A percentile compares a stretch with the other conserved stretches of the same genome.
These are phyloP conservation scores for Geotrichum phurueaensis DNA, from an alignment of 1,139 yeast species.

Conservation along the genomic window DNA sequence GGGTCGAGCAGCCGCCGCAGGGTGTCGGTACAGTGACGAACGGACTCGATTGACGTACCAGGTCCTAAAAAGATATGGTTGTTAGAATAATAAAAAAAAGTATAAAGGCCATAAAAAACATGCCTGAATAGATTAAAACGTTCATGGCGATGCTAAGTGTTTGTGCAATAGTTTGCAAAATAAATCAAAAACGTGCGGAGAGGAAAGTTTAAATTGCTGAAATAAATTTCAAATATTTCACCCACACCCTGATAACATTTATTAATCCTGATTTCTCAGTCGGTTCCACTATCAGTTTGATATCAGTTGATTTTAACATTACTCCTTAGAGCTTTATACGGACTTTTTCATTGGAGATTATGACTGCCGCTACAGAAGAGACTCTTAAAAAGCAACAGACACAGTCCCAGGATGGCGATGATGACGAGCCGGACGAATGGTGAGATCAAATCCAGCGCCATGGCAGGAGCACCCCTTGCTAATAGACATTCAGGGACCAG, in stretches of 20 bases:
- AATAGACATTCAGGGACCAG: slow-evolving; percentile 44
- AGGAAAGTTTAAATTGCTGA: neutral
- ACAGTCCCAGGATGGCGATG: slow-evolving; percentile 30
- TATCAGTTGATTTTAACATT: neutral
- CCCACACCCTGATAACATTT: neutral
- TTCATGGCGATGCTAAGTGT: slow-evolving; percentile 47
- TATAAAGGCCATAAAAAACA: slow-evolving; percentile 9
- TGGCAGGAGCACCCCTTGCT: neutral
- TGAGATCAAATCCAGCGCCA: slow-evolving; percentile 17
- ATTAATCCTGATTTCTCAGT: neutral
- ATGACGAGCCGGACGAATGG: slow-evolving; percentile 60
- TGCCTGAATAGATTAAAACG: slow-evolving; percentile 66
- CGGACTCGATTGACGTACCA: slow-evolving; percentile 83
- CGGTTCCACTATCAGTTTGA: neutral
- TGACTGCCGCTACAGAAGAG: neutral
- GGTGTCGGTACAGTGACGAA: slow-evolving; percentile 74
- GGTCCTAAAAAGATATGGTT: slow-evolving; percentile 43
- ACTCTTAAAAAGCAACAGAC: neutral
- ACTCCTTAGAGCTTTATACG: neutral
- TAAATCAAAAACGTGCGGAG: neutral
- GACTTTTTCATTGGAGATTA: neutral
- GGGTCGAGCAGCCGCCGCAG: slow-evolving; percentile 74
- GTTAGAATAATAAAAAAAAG: neutral
- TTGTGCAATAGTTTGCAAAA: neutral
- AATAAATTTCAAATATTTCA: neutral